Evolutionary conservation across 169 alveolate genomes (phyloP).

Genomic region (Plasmodium coatneyi): DNA sequence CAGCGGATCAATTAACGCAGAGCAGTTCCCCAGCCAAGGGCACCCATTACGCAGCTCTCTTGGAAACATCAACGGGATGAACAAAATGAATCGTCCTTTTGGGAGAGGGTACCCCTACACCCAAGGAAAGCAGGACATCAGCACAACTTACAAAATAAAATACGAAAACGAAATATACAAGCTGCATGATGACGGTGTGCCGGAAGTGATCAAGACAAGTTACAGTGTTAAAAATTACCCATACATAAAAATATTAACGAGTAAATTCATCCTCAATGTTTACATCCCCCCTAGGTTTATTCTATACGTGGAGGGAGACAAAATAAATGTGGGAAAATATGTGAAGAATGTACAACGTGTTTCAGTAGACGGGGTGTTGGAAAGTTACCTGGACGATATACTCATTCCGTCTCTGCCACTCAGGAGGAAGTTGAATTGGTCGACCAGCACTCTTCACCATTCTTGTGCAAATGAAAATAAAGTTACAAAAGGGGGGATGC

Average conservation of each 20-base stretch:
- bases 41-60: not conserved
- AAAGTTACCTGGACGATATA: constrained; percentile 81
- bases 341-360: constrained; percentile 75
- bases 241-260: constrained; percentile 81
- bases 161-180: constrained; percentile 28
- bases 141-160: constrained; percentile 27
- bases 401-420: constrained; percentile 79
- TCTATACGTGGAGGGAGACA: constrained; percentile 86
- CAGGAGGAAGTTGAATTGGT: constrained; percentile 61
- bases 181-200: constrained; percentile 80
- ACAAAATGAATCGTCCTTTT: not conserved
- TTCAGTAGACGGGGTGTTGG: constrained; percentile 82
- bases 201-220: constrained; percentile 80
- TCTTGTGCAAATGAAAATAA: not conserved
- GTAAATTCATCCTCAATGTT: constrained; percentile 81
- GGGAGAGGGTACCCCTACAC: not conserved
- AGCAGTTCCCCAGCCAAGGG: not conserved
- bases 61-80: not conserved
- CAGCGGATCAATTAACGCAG: not conserved
- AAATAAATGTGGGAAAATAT: constrained; percentile 72
- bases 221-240: constrained; percentile 80
- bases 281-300: constrained; percentile 88
- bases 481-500: constrained; percentile 40
- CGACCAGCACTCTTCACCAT: not conserved
- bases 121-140: not conserved